Evolutionary conservation across 768 basidiomycete genomes (phyloP).

Genomic region (Podaxis sp.): DNA sequence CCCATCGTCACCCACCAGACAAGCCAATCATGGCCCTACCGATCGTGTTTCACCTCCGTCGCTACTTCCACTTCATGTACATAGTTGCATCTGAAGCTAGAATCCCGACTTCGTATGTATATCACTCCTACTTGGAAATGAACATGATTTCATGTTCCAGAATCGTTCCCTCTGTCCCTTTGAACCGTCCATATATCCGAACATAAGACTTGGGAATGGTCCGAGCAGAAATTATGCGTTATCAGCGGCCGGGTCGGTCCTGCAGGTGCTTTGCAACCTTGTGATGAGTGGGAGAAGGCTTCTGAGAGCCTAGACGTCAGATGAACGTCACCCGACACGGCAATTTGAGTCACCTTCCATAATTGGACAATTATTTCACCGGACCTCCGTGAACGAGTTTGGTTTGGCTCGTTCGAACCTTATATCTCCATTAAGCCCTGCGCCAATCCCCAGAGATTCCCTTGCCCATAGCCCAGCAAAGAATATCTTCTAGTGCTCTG

Average conservation of each 20-base stretch:
- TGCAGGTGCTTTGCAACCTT: neutral
- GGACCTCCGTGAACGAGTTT: neutral
- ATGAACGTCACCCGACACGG: constrained; percentile 9
- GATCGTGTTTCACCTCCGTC: constrained; percentile 13
- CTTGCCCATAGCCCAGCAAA: constrained; percentile 11
- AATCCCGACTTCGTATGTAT: neutral
- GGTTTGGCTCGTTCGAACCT: neutral
- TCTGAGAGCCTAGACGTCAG: constrained; percentile 4
- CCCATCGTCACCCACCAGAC: neutral
- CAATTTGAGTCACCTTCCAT: constrained; percentile 6
- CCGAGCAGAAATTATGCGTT: constrained; percentile 1
- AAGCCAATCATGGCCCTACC: neutral
- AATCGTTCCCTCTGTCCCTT: neutral
- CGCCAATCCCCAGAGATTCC: neutral
- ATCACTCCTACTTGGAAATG: neutral
- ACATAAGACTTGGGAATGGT: neutral
- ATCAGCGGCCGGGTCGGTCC: neutral
- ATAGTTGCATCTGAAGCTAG: neutral
- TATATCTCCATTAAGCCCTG: neutral
- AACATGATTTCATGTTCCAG: neutral
- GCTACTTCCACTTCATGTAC: neutral
- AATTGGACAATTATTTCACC: constrained; percentile 1
- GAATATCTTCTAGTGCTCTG: neutral
- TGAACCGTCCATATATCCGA: neutral
- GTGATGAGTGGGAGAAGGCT: neutral